Percentiles rank a stretch among this genome's conserved stretches.
Evolutionary conservation across 495 filamentous ascomycete genomes (phyloP).

Genomic region (Astrothelium macrocarpum): DNA sequence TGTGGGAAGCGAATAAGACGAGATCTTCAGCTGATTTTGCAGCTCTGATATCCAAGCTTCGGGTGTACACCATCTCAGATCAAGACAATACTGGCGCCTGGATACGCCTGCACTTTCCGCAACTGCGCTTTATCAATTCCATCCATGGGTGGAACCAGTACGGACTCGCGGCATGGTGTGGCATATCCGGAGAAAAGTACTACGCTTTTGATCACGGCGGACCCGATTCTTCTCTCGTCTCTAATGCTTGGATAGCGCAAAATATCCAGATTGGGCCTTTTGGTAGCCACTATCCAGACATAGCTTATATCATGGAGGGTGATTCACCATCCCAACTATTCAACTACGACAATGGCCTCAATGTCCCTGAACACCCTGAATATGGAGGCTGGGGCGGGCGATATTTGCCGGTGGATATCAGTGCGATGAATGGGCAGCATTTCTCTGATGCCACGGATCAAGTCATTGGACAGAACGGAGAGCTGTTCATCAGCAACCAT

Average conservation of each 20-base stretch:
- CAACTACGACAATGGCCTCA: constrained; percentile 41
- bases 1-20: constrained; percentile 29
- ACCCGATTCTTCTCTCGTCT: constrained; percentile 34
- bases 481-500: constrained; percentile 33
- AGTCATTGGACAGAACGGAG: constrained; percentile 33
- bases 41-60: constrained; percentile 31
- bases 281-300: constrained; percentile 36
- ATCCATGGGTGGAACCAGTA: constrained; percentile 42
- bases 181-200: constrained; percentile 38
- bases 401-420: constrained; percentile 28
- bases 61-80: constrained; percentile 42
- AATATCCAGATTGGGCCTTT: constrained; percentile 39
- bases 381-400: constrained; percentile 43
- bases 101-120: constrained; percentile 38
- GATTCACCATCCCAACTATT: constrained; percentile 42
- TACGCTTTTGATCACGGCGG: constrained; percentile 39
- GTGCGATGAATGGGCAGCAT: constrained; percentile 23
- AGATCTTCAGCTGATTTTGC: constrained; percentile 25
- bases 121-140: constrained; percentile 39
- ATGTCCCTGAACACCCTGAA: constrained; percentile 34
- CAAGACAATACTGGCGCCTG: constrained; percentile 43
- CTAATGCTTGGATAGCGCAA: constrained; percentile 37
- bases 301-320: constrained; percentile 38
- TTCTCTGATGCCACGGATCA: constrained; percentile 37
- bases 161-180: constrained; percentile 39